Evolutionary conservation across 169 alveolate species (phyloP).

Genomic region (Theileria orientalis): DNA sequence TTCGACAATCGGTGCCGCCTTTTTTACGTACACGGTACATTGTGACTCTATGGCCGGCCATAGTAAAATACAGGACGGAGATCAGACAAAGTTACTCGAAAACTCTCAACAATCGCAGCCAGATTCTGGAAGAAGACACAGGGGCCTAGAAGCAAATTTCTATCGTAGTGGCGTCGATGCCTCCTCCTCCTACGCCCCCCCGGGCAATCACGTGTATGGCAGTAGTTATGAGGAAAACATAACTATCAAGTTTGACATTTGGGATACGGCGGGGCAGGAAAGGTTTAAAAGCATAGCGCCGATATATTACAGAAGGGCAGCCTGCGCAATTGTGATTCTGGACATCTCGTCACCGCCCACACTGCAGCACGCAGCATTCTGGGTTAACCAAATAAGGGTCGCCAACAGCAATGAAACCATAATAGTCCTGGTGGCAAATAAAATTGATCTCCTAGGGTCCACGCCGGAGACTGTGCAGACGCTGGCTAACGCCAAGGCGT

Average conservation of each 20-base stretch:
- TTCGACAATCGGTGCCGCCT: constrained; percentile 89
- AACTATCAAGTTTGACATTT: constrained; percentile 81
- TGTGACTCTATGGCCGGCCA: constrained; percentile 36
- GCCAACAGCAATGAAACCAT: constrained; percentile 67
- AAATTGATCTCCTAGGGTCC: constrained; percentile 66
- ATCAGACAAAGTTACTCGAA: neutral
- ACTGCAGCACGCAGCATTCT: constrained; percentile 78
- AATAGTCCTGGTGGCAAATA: constrained; percentile 75
- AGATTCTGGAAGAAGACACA: neutral
- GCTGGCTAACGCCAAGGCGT: constrained; percentile 68
- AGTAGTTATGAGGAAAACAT: constrained; percentile 7
- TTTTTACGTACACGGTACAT: constrained; percentile 77
- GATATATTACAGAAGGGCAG: constrained; percentile 86
- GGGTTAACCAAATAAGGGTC: constrained; percentile 79
- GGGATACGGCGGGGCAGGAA: constrained; percentile 94
- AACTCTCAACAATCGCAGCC: neutral
- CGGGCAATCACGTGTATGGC: neutral
- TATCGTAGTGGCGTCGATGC: neutral
- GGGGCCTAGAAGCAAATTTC: neutral
- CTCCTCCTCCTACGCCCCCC: neutral
- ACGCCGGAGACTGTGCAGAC: constrained; percentile 68
- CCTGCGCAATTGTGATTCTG: constrained; percentile 85
- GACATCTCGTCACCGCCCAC: constrained; percentile 80
- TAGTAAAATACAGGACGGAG: constrained; percentile 20
- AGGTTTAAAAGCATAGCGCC: constrained; percentile 85